These are phyloP conservation scores for Phlebiopsis flavidoalba DNA, from an alignment of 768 basidiomycete species.

Conservation along the genomic window DNA sequence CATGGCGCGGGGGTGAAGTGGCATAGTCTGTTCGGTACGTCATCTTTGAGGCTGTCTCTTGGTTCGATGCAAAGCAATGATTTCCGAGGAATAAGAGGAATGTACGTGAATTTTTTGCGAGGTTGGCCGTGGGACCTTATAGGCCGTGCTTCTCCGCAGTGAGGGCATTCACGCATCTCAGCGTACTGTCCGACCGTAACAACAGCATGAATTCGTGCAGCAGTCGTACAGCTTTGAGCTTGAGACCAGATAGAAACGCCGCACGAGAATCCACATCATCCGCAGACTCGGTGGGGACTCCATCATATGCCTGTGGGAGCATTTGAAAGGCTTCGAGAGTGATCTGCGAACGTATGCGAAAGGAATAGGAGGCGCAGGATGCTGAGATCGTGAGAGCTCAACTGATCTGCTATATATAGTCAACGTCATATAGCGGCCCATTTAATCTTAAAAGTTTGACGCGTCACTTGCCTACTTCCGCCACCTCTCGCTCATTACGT, in stretches of 20 bases:
- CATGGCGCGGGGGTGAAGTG: neutral
- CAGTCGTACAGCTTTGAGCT: constrained; percentile 33
- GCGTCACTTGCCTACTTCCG: too few species aligned
- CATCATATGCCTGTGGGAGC: too few species aligned
- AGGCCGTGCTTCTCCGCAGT: constrained; percentile 30
- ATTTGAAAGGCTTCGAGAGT: too few species aligned
- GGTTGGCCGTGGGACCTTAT: constrained; percentile 18
- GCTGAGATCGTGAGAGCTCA: too few species aligned
- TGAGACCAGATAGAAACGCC: constrained; percentile 28
- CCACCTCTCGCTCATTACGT: too few species aligned
- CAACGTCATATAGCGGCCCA: too few species aligned
- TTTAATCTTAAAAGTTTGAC: too few species aligned
- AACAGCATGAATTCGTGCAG: constrained; percentile 38
- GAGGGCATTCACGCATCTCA: constrained; percentile 30
- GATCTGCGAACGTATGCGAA: too few species aligned
- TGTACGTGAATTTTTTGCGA: constrained; percentile 28
- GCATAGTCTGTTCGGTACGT: constrained; percentile 21
- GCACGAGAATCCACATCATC: constrained; percentile 21
- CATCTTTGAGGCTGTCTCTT: constrained; percentile 18
- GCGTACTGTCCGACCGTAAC: constrained; percentile 30
- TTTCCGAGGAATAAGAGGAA: constrained; percentile 36
- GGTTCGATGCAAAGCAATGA: constrained; percentile 22
- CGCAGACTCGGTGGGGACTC: too few species aligned
- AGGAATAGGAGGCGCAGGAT: too few species aligned
- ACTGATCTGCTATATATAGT: too few species aligned